Percentiles rank a stretch among this genome's conserved stretches.
phyloP scores from a whole-genome alignment of 208 protist species.

The Crithidia fasciculata region DNA sequence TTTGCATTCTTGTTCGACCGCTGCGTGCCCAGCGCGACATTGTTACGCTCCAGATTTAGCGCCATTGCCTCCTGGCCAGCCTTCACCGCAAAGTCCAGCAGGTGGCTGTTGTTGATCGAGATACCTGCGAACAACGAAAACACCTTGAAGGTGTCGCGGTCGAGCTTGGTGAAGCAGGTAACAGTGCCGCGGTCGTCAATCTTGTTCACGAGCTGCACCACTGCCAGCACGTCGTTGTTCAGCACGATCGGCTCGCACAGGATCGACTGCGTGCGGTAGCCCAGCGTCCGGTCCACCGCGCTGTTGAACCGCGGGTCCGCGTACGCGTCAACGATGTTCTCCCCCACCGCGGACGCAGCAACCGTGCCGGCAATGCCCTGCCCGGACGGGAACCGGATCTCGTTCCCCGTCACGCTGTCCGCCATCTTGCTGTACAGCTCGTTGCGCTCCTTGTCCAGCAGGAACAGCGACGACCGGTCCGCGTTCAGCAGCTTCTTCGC shows the following conservation, averaged over 20 bases:
- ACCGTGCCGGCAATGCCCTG: constrained; percentile 81
- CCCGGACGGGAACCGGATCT: constrained; percentile 80
- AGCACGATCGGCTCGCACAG: constrained; percentile 85
- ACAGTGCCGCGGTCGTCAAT: constrained; percentile 56
- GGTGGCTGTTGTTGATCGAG: constrained; percentile 85
- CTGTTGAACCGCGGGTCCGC: constrained; percentile 77
- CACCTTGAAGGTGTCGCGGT: constrained; percentile 73
- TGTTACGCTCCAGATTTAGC: constrained; percentile 56
- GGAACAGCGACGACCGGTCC: constrained; percentile 77
- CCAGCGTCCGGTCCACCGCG: constrained; percentile 77
- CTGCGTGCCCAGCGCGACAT: not conserved
- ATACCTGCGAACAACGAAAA: constrained; percentile 88
- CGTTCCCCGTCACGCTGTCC: constrained; percentile 60
- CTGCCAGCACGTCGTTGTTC: constrained; percentile 81
- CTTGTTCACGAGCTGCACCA: constrained; percentile 91
- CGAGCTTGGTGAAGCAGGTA: constrained; percentile 47
- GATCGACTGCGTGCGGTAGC: constrained; percentile 79
- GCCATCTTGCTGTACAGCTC: constrained; percentile 80
- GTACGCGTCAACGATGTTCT: constrained; percentile 84
- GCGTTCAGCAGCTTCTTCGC: constrained; percentile 75
- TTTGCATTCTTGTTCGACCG: not conserved
- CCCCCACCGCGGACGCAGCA: constrained; percentile 59
- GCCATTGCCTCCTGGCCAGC: constrained; percentile 77
- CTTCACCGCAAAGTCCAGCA: constrained; percentile 84
- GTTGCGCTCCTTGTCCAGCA: constrained; percentile 86